Conservation (phyloP, 768 basidiomycete species). For the Mycena olivaceomarginata region DNA sequence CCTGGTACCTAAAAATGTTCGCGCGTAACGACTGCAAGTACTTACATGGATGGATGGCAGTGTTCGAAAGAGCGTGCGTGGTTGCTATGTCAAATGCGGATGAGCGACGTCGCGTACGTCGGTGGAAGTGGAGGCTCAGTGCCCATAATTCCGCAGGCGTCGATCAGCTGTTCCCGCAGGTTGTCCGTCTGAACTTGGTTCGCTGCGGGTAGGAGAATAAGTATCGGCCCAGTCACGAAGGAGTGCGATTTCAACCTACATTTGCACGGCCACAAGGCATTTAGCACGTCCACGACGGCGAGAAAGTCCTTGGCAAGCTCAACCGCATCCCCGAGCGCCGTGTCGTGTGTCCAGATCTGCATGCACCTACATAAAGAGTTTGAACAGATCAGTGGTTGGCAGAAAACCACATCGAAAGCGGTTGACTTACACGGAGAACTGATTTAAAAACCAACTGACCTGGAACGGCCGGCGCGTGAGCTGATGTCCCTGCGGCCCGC, state of each 20-base stretch:
- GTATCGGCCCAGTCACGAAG: background rate
- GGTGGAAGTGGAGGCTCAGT: constrained; percentile 23
- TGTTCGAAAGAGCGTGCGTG: background rate
- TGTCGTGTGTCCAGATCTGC: constrained; percentile 45
- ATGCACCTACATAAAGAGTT: constrained; percentile 32
- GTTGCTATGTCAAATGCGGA: constrained; percentile 4
- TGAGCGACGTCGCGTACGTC: constrained; percentile 25
- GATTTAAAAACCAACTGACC: constrained; percentile 82
- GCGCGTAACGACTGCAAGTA: background rate
- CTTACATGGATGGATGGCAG: background rate
- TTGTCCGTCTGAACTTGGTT: constrained; percentile 32
- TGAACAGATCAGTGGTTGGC: background rate
- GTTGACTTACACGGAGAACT: constrained; percentile 74
- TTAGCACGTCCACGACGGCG: constrained; percentile 38
- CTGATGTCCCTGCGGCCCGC: constrained; percentile 70
- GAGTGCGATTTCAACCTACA: constrained; percentile 2
- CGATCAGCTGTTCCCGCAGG: constrained; percentile 34
- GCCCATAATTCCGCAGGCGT: constrained; percentile 33
- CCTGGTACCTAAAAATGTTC: background rate
- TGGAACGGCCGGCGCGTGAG: constrained; percentile 83
- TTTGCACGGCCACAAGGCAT: constrained; percentile 40
- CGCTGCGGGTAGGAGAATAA: background rate
- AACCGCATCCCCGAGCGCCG: constrained; percentile 24
- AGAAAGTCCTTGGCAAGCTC: constrained; percentile 41
- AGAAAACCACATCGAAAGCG: background rate